A percentile compares a stretch with the other conserved stretches of the same genome.
These are phyloP conservation scores for Gymnopilus dilepis DNA, from an alignment of 768 basidiomycete genomes.

Conservation along the genomic window DNA sequence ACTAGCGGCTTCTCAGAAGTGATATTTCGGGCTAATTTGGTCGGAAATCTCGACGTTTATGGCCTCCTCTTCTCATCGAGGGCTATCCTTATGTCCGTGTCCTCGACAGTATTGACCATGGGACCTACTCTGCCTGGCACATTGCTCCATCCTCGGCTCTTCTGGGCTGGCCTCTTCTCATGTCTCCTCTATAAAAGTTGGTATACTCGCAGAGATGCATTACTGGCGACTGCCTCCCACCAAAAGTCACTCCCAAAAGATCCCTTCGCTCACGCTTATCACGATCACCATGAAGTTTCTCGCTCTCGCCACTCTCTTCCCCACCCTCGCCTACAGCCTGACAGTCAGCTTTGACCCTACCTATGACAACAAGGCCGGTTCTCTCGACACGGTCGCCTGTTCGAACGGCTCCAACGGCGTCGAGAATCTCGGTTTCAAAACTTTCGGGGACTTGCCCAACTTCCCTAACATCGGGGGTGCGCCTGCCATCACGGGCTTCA, in stretches of 20 bases:
- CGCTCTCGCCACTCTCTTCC: slow-evolving; percentile 28
- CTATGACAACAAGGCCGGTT: slow-evolving; percentile 51
- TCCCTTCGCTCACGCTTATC: neutral
- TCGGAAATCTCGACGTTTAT: slow-evolving; percentile 3
- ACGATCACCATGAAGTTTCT: slow-evolving; percentile 39
- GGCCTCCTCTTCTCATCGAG: slow-evolving; percentile 2
- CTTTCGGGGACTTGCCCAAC: slow-evolving; percentile 54
- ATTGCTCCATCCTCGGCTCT: neutral
- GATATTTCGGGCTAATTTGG: neutral
- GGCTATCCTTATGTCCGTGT: neutral
- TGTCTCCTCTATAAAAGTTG: slow-evolving; percentile 1
- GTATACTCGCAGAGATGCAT: neutral
- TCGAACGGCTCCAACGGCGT: slow-evolving; percentile 59
- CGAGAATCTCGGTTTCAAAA: slow-evolving; percentile 47
- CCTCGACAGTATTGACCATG: neutral
- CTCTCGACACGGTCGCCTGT: slow-evolving; percentile 49
- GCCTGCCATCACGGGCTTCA: slow-evolving; percentile 52
- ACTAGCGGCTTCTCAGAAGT: neutral
- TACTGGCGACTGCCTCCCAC: neutral
- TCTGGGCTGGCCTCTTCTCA: neutral
- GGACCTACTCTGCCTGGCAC: neutral
- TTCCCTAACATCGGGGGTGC: slow-evolving; percentile 69
- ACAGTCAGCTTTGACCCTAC: slow-evolving; percentile 48
- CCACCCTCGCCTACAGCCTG: slow-evolving; percentile 30
- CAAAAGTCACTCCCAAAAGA: neutral